Evolutionary conservation across 257 asterid genomes (phyloP).

Genomic region (Solanum verrucosum): DNA sequence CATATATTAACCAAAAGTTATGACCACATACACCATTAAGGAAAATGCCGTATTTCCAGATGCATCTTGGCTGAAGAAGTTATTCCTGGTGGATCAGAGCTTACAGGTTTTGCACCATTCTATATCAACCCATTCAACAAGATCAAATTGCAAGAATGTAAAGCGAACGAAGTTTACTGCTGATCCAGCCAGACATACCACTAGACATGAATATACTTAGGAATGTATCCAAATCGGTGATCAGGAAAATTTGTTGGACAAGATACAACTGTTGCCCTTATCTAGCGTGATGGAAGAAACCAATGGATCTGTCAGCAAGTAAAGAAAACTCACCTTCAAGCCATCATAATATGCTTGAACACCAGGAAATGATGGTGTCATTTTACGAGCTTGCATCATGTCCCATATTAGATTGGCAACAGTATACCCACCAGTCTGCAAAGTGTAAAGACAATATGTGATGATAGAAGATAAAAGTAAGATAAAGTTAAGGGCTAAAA

Average conservation of each 20-base stretch:
- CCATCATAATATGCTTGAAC: conserved; percentile 72
- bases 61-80: neutral
- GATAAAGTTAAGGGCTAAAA: neutral
- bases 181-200: neutral
- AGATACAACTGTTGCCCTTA: neutral
- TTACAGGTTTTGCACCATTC: neutral
- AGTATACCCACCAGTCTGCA: conserved; percentile 72
- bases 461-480: neutral
- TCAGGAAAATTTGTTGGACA: neutral
- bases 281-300: neutral
- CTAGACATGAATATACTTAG: neutral
- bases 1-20: neutral
- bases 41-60: neutral
- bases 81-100: neutral
- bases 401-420: conserved; percentile 91
- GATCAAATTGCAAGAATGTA: neutral
- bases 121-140: neutral
- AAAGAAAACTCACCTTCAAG: conserved; percentile 50
- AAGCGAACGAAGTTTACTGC: neutral
- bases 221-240: neutral
- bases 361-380: conserved; percentile 38
- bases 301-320: neutral
- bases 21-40: neutral
- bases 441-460: neutral
- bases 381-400: conserved; percentile 57